Evolutionary conservation across 163 green algal species (phyloP).

Genomic region (Scenedesmus sp.): DNA sequence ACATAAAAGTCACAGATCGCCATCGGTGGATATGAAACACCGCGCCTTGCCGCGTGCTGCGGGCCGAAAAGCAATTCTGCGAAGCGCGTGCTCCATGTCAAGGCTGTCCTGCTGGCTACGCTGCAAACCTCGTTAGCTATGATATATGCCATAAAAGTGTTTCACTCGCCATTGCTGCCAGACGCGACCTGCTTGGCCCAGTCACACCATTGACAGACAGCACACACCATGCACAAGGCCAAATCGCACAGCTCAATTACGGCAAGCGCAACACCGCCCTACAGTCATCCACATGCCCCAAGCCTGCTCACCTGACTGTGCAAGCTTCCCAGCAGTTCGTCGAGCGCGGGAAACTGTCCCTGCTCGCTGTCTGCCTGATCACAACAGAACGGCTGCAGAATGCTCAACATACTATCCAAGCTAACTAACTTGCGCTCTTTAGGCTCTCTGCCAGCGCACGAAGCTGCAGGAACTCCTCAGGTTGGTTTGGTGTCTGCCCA

Average conservation of each 20-base stretch:
- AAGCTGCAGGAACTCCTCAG: slow-evolving; percentile 6
- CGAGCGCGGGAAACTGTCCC: slow-evolving; percentile 2
- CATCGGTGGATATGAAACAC: background rate
- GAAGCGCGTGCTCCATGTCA: background rate
- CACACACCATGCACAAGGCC: background rate
- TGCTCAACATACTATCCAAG: background rate
- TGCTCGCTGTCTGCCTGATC: background rate
- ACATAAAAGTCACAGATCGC: background rate
- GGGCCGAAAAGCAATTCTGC: background rate
- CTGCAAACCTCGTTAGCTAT: background rate
- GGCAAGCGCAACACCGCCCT: background rate
- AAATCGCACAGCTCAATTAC: background rate
- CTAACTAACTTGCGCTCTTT: background rate
- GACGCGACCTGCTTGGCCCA: background rate
- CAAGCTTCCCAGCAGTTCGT: slow-evolving; percentile 10
- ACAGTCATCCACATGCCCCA: background rate
- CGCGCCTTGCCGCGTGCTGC: background rate
- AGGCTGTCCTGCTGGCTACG: background rate
- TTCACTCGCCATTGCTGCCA: background rate
- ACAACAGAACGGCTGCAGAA: background rate
- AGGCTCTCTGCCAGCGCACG: background rate
- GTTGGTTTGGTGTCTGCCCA: slow-evolving; percentile 1
- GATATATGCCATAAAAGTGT: background rate
- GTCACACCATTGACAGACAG: background rate
- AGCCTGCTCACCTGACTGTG: background rate